These are phyloP conservation scores for Ceratocystis lukuohia DNA, from an alignment of 2,329 filamentous ascomycete genomes.

Conservation along the genomic window DNA sequence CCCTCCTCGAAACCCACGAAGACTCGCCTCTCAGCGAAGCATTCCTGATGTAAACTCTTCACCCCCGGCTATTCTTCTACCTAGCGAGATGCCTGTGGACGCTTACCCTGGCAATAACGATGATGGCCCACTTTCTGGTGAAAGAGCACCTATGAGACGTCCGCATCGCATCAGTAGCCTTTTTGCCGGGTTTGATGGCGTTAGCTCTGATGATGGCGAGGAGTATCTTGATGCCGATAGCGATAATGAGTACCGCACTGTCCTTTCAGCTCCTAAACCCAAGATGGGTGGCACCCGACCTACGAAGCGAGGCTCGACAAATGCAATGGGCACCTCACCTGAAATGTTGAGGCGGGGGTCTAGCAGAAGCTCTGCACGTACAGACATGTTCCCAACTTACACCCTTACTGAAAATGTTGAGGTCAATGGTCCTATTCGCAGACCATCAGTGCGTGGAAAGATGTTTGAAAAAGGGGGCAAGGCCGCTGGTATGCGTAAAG, in stretches of 20 bases:
- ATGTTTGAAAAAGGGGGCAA: conserved; percentile 26
- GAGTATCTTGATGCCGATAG: conserved; percentile 50
- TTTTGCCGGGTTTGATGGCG: conserved; percentile 71
- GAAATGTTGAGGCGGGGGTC: conserved; percentile 27
- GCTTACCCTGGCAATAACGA: conserved; percentile 70
- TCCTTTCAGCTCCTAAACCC: conserved; percentile 44
- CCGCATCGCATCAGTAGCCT: conserved; percentile 68
- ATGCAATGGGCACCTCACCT: conserved; percentile 28
- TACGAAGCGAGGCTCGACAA: conserved; percentile 33
- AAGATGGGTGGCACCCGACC: conserved; percentile 25
- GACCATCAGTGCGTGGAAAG: conserved; percentile 23
- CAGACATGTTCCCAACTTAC: conserved; percentile 36
- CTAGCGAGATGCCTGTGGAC: conserved; percentile 39
- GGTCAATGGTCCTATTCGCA: conserved; percentile 22
- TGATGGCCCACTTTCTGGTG: conserved; percentile 54
- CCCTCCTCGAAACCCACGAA: conserved; percentile 46
- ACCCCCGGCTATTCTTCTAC: conserved; percentile 28
- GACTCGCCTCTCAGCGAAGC: conserved; percentile 36
- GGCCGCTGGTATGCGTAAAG: conserved; percentile 56
- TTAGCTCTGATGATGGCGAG: conserved; percentile 52
- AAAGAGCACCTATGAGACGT: conserved; percentile 47
- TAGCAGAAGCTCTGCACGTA: conserved; percentile 28
- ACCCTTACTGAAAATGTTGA: conserved; percentile 25
- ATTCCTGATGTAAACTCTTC: conserved; percentile 39
- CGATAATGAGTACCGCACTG: conserved; percentile 55